These are phyloP conservation scores for Apiotrichum sp. DNA, from an alignment of 1,284 basidiomycete genomes.

Conservation along the genomic window DNA sequence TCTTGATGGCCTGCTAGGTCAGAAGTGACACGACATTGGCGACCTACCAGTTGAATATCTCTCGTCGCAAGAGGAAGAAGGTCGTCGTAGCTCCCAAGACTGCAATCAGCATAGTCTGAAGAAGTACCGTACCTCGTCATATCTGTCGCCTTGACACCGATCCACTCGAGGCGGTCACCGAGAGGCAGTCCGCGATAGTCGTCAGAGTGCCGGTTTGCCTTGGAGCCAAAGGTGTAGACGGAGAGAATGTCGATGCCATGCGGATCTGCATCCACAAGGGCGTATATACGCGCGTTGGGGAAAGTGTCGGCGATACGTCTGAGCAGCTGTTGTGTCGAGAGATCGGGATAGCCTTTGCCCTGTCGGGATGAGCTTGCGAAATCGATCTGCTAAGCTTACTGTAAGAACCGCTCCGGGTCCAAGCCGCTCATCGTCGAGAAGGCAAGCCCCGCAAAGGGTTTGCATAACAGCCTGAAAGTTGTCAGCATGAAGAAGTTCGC, in stretches of 20 bases:
- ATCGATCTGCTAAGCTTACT: constrained; percentile 19
- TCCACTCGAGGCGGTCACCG: constrained; percentile 63
- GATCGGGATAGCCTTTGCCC: constrained; percentile 92
- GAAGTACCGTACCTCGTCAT: constrained; percentile 35
- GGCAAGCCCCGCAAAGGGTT: constrained; percentile 58
- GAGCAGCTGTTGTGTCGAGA: constrained; percentile 76
- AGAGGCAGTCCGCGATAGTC: constrained; percentile 53
- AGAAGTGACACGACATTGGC: neutral
- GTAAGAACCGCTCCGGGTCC: constrained; percentile 38
- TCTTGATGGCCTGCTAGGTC: constrained; percentile 5
- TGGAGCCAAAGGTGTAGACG: constrained; percentile 58
- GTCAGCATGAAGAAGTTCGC: neutral
- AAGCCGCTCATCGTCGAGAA: constrained; percentile 50
- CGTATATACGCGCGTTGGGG: constrained; percentile 63
- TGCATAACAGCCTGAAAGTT: constrained; percentile 73
- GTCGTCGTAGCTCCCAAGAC: constrained; percentile 54
- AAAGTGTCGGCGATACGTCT: constrained; percentile 62
- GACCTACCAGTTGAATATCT: constrained; percentile 65
- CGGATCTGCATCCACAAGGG: constrained; percentile 81
- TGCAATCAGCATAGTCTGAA: constrained; percentile 34
- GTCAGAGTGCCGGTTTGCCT: constrained; percentile 4
- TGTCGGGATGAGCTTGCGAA: constrained; percentile 36
- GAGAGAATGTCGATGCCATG: constrained; percentile 83
- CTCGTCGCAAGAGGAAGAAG: constrained; percentile 63
- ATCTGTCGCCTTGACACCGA: constrained; percentile 69